Percentiles rank a stretch among this genome's conserved stretches.
Evolutionary conservation across 352 stramenopile species (phyloP).

Genomic region (Phytopythium helicoides): DNA sequence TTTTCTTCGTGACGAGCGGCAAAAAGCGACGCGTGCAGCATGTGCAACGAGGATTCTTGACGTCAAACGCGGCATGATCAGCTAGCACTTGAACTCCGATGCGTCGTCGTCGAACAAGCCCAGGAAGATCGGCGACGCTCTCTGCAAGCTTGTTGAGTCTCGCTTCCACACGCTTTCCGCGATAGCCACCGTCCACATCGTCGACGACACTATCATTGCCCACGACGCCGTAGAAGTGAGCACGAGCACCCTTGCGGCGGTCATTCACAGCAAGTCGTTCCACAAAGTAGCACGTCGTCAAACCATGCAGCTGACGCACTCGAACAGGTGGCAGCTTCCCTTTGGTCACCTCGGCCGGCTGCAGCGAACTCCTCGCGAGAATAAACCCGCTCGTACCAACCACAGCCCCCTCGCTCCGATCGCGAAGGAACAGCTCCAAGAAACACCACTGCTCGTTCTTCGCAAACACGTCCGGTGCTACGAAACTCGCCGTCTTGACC

Average conservation of each 20-base stretch:
- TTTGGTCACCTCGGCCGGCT: constrained; percentile 11
- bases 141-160: constrained; percentile 21
- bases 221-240: constrained; percentile 25
- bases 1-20: constrained; percentile 5
- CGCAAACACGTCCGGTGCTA: constrained; percentile 8
- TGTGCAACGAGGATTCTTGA: constrained; percentile 24
- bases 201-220: neutral
- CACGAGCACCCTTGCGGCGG: constrained; percentile 9
- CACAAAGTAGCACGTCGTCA: constrained; percentile 20
- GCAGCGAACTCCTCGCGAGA: constrained; percentile 26
- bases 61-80: constrained; percentile 22
- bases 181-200: neutral
- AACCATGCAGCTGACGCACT: constrained; percentile 17
- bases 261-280: constrained; percentile 10
- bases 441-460: constrained; percentile 33
- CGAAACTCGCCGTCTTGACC: constrained; percentile 7
- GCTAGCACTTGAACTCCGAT: constrained; percentile 28
- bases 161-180: neutral
- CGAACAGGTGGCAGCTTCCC: constrained; percentile 10
- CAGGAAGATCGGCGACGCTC: constrained; percentile 16
- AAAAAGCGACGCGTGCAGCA: constrained; percentile 27
- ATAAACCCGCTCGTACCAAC: constrained; percentile 23
- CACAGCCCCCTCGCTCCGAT: neutral
- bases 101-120: constrained; percentile 22
- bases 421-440: constrained; percentile 20